phyloP scores from a whole-genome alignment of 805 yeast species.

The Yamadazyma tumulicola region DNA sequence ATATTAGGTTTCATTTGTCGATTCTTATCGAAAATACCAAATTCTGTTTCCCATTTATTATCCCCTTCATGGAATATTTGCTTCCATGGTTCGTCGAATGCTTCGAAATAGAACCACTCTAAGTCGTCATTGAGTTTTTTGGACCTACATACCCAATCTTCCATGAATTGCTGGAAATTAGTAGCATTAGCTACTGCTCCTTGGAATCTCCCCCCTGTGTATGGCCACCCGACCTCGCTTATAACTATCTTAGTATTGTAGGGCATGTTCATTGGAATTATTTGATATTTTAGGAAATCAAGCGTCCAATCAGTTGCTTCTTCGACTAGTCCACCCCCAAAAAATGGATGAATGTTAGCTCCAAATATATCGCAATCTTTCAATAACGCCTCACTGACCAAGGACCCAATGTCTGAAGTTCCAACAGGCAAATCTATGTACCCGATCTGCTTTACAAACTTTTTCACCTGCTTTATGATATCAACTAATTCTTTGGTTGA shows the following conservation, averaged over 20 bases:
- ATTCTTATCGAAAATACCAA: conserved; percentile 60
- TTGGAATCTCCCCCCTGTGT: conserved; percentile 49
- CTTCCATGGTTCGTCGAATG: conserved; percentile 75
- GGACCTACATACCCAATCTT: conserved; percentile 50
- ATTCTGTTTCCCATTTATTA: conserved; percentile 62
- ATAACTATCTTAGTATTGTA: conserved; percentile 37
- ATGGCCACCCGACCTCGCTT: conserved; percentile 75
- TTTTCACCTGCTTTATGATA: conserved; percentile 42
- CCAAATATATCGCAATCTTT: conserved; percentile 54
- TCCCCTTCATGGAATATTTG: conserved; percentile 45
- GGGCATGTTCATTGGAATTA: conserved; percentile 33
- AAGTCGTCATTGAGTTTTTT: conserved; percentile 19
- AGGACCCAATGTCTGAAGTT: conserved; percentile 56
- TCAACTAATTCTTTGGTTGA: conserved; percentile 31
- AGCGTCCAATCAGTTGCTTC: conserved; percentile 52
- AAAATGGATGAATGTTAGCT: conserved; percentile 65
- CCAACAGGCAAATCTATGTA: conserved; percentile 50
- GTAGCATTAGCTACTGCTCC: conserved; percentile 45
- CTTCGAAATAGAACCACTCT: conserved; percentile 65
- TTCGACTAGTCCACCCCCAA: conserved; percentile 51
- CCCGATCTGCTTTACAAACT: conserved; percentile 29
- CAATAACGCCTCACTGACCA: conserved; percentile 37
- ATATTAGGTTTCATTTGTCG: conserved; percentile 44
- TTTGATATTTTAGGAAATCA: conserved; percentile 42
- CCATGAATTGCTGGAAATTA: conserved; percentile 46